Conservation (phyloP, 2,329 filamentous ascomycete species). For the Fusarium sp. region DNA sequence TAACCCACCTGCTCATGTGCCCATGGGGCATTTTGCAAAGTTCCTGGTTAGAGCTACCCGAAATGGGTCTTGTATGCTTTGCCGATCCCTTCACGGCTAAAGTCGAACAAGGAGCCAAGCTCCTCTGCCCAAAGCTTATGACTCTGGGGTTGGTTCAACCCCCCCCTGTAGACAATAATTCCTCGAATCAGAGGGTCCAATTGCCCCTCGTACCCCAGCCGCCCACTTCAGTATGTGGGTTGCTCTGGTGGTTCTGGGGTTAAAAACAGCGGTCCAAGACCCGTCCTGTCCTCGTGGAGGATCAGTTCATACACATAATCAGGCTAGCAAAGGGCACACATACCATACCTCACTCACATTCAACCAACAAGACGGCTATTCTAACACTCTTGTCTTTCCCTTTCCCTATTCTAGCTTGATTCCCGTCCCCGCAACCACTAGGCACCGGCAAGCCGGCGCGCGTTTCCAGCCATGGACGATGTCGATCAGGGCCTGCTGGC, state of each 20-base stretch:
- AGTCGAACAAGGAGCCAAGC: slow-evolving; percentile 3
- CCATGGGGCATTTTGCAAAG: background rate
- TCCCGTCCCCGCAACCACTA: background rate
- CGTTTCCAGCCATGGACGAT: slow-evolving; percentile 11
- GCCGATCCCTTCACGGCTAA: slow-evolving; percentile 14
- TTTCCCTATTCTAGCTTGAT: background rate
- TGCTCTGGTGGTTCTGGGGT: slow-evolving; percentile 1
- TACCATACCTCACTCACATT: background rate
- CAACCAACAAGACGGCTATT: background rate
- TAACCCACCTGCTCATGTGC: slow-evolving; percentile 5
- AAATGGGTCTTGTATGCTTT: background rate
- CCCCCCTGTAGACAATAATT: slow-evolving; percentile 4
- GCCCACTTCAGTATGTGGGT: slow-evolving; percentile 1
- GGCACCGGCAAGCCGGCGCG: slow-evolving; percentile 9
- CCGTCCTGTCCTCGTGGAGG: background rate
- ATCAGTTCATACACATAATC: slow-evolving; percentile 1
- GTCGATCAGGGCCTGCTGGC: slow-evolving; percentile 24
- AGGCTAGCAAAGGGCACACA: background rate
- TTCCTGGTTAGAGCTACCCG: background rate
- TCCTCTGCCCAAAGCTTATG: slow-evolving; percentile 11
- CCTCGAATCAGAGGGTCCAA: background rate
- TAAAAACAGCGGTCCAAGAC: slow-evolving; percentile 6
- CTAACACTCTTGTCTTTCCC: background rate
- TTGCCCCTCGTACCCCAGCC: background rate
- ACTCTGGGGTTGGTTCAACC: slow-evolving; percentile 10